Conservation (phyloP, 2,329 filamentous ascomycete genomes). For the Hypoxylon sp. region DNA sequence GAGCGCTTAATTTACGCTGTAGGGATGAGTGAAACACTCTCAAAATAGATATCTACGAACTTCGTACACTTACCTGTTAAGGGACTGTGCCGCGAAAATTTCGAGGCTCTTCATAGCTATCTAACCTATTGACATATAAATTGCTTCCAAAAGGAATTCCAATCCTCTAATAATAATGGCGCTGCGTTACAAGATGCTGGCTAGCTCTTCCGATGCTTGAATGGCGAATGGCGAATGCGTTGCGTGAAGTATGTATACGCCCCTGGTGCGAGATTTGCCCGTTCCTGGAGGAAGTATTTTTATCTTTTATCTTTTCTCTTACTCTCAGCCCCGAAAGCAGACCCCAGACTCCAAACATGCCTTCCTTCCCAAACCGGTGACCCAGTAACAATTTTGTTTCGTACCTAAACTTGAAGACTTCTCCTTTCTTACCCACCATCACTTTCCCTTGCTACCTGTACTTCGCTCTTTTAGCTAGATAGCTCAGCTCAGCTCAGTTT, state of each 20-base stretch:
- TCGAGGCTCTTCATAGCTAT: not conserved
- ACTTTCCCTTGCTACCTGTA: not conserved
- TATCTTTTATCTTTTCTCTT: not conserved
- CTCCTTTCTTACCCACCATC: not conserved
- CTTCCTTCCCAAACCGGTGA: slow-evolving; percentile 5
- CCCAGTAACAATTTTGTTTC: not conserved
- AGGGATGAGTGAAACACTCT: too few species aligned
- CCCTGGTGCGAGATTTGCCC: not conserved
- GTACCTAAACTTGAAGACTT: not conserved
- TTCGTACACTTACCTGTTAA: not conserved
- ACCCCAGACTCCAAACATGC: slow-evolving; percentile 35
- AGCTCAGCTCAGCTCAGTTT: slow-evolving; percentile 49
- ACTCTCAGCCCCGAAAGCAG: not conserved
- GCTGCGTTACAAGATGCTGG: not conserved
- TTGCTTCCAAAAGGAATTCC: not conserved
- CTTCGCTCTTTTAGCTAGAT: not conserved
- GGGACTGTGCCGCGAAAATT: too few species aligned
- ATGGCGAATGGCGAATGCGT: not conserved
- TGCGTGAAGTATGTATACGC: not conserved
- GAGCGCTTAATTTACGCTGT: too few species aligned
- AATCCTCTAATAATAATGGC: not conserved
- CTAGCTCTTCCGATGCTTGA: not conserved
- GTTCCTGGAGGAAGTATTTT: not conserved
- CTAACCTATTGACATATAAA: not conserved
- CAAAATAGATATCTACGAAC: not conserved